phyloP scores from a whole-genome alignment of 1,139 yeast genomes.

The Meyerozyma smithsonii region DNA sequence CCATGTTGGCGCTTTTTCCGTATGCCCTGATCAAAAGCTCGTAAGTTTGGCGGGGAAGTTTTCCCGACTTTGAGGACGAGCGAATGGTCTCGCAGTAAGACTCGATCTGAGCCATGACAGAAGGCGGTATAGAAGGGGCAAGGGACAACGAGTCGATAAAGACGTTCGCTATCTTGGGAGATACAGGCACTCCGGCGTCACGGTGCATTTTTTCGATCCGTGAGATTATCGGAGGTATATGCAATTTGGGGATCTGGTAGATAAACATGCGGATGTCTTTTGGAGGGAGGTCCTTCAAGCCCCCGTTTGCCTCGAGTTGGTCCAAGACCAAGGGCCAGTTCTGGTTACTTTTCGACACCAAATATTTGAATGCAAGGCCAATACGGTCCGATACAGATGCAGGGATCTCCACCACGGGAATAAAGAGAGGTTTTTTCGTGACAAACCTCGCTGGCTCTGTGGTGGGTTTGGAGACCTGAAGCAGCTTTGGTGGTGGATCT shows the following conservation, averaged over 20 bases:
- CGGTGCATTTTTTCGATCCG: constrained; percentile 25
- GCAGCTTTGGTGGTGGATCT: not conserved
- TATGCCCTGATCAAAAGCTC: constrained; percentile 39
- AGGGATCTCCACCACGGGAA: constrained; percentile 4
- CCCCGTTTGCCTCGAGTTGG: constrained; percentile 36
- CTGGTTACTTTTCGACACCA: constrained; percentile 37
- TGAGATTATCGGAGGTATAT: constrained; percentile 32
- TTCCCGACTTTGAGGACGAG: constrained; percentile 12
- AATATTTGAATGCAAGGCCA: constrained; percentile 3
- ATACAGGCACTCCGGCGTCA: constrained; percentile 30
- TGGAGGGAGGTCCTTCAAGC: constrained; percentile 33
- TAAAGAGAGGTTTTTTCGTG: constrained; percentile 2
- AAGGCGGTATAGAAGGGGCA: constrained; percentile 14
- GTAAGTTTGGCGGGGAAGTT: constrained; percentile 22
- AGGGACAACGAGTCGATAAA: constrained; percentile 39
- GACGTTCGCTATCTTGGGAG: constrained; percentile 35
- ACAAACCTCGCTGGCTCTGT: not conserved
- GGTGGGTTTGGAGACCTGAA: not conserved
- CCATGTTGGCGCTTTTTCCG: constrained; percentile 30
- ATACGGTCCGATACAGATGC: constrained; percentile 1
- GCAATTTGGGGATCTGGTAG: constrained; percentile 37
- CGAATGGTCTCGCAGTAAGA: constrained; percentile 16
- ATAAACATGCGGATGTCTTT: constrained; percentile 40
- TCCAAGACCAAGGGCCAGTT: constrained; percentile 55
- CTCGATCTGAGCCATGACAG: constrained; percentile 23